These are phyloP conservation scores for Polytrichum commune DNA, from an alignment of 225 moss, liverwort and hornwort species.

Conservation along the genomic window DNA sequence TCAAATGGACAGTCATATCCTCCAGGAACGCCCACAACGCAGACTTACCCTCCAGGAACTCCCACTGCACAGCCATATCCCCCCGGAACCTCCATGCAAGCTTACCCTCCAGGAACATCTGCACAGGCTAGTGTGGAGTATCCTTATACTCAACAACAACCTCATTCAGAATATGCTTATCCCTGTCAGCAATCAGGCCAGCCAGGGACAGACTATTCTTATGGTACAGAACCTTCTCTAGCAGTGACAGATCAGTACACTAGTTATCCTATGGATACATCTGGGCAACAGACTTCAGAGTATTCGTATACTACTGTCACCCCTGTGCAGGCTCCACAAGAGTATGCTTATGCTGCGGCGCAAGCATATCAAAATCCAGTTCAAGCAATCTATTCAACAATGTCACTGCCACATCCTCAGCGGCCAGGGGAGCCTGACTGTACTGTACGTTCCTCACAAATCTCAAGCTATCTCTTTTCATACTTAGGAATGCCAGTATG, in stretches of 20 bases:
- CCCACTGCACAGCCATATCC: conserved; percentile 17
- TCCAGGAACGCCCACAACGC: conserved; percentile 13
- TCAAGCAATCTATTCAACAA: conserved; percentile 14
- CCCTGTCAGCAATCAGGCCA: conserved; percentile 19
- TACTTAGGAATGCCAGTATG: no score
- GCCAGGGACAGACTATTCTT: conserved; percentile 31
- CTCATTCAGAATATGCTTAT: conserved; percentile 39
- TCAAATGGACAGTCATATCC: conserved; percentile 28
- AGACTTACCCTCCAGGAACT: conserved; percentile 25
- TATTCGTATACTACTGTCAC: conserved; percentile 22
- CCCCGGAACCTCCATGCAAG: conserved; percentile 15
- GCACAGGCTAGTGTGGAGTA: conserved; percentile 27
- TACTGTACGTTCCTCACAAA: conserved; percentile 45
- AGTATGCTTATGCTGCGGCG: conserved; percentile 27
- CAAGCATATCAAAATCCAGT: conserved; percentile 41
- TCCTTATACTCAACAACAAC: conserved; percentile 19
- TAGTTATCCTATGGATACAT: conserved; percentile 19
- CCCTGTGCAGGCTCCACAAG: conserved; percentile 32
- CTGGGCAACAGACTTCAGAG: conserved; percentile 35
- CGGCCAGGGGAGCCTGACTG: conserved; percentile 87
- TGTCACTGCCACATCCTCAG: conserved; percentile 61
- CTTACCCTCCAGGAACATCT: conserved; percentile 6
- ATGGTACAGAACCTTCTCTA: conserved; percentile 19
- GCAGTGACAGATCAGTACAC: conserved; percentile 21
- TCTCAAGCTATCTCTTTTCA: no score